Evolutionary conservation across 192 early-diverging fungal species (phyloP).

Genomic region (Spizellomyces sp.): DNA sequence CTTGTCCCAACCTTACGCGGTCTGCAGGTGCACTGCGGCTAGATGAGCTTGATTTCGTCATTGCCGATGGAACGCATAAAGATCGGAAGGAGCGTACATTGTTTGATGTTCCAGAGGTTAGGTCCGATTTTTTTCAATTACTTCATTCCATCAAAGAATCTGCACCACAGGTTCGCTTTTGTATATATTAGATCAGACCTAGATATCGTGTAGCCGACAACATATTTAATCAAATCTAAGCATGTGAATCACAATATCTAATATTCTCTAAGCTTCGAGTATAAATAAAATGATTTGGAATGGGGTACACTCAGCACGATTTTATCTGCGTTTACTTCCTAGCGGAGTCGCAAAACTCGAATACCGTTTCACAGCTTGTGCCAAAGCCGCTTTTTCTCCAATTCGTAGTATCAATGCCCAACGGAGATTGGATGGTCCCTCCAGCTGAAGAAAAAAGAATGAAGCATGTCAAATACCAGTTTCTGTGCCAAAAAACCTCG

Average conservation of each 20-base stretch:
- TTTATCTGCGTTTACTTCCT: no score
- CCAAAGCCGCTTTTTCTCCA: constrained; percentile 23
- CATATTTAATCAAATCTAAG: background rate
- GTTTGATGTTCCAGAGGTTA: constrained; percentile 62
- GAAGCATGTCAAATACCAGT: background rate
- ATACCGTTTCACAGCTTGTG: no score
- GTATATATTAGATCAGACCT: constrained; percentile 8
- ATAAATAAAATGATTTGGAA: no score
- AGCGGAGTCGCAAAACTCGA: no score
- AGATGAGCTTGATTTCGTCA: constrained; percentile 60
- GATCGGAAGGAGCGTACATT: constrained; percentile 64
- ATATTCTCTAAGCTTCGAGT: no score
- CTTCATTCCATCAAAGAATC: constrained; percentile 18
- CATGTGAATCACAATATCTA: no score
- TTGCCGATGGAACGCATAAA: constrained; percentile 56
- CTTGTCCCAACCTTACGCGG: background rate
- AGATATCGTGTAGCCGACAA: no score
- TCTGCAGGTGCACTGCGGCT: constrained; percentile 54
- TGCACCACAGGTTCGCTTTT: background rate
- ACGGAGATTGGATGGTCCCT: background rate
- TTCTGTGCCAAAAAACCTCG: background rate
- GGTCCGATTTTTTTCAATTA: constrained; percentile 57
- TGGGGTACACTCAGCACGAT: no score
- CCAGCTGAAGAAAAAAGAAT: no score
- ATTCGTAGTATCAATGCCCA: constrained; percentile 19